Base-by-base conservation (phyloP, 1,139 yeast species). In the Meyerozyma smithsonii region DNA sequence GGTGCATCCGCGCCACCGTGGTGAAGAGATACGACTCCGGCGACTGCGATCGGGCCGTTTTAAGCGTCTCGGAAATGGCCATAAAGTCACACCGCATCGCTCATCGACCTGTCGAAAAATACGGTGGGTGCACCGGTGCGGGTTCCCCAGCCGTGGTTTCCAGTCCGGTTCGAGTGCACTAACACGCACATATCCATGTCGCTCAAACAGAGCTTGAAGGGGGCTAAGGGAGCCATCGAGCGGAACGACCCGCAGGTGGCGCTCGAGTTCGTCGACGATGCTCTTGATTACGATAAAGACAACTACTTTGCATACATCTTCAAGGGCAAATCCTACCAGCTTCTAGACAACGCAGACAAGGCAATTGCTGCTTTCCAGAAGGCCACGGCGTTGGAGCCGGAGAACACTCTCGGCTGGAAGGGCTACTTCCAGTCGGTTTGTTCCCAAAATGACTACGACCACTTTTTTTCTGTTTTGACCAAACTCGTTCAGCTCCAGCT, bases 331-430 rank as follows among this genome's bases (percentile, higher is more conserved):
- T 73, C 83, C 1, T 62, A 69, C 41, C 79, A 75, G 43, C 58
- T 73, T 24, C 54, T 69, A 42, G 58, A 65, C 12, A 59, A 74
- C 5, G 44, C 56, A 7, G 56, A 56, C 1, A 61, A 69, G 3
- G 83, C 95, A 0, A 54, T 66, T 2, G 52, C 54, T 2, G 63
- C 79, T 2, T 86, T 84, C 50, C 50, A 57, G 21, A 59, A 57
- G 33, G 96, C 96, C 0, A 72, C 78, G 2, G 53, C 59, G 3
- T 39, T 82, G 1, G 78, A 83, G 26, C 77, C 81, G 0, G 64
- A 66, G 1, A 78, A 81, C 40, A 46, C 79, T 1, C 58, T 76
- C 20, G 95, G 92, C 0, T 89, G 95, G 95, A 88, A 86, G 55
- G 97, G 97, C 0, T 69, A 82, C 45, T 62, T 79, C 45, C 58